phyloP scores from a whole-genome alignment of 495 filamentous ascomycete genomes.

The Aspergillus biplanus region DNA sequence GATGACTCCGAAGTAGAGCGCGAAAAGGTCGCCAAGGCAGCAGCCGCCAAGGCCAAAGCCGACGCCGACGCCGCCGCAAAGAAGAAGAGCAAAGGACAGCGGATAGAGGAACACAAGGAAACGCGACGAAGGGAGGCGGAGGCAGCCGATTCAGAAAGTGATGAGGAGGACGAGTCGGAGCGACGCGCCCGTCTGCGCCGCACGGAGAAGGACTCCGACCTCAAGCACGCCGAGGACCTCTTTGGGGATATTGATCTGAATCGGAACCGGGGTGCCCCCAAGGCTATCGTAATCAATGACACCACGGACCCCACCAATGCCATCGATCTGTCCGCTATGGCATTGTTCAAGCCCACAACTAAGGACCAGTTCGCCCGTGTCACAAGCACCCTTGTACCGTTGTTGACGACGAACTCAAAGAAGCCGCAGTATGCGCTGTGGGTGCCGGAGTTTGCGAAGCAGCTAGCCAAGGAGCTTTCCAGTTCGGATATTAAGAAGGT shows the following conservation, averaged over 20 bases:
- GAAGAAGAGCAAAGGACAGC: slow-evolving; percentile 88
- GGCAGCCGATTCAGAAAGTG: slow-evolving; percentile 57
- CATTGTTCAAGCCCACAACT: slow-evolving; percentile 85
- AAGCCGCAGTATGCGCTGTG: slow-evolving; percentile 89
- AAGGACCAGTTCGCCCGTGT: slow-evolving; percentile 82
- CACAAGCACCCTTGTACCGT: slow-evolving; percentile 72
- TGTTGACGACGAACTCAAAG: slow-evolving; percentile 74
- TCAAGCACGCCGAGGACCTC: slow-evolving; percentile 89
- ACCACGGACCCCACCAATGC: slow-evolving; percentile 71
- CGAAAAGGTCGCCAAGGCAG: slow-evolving; percentile 87
- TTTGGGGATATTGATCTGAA: slow-evolving; percentile 79
- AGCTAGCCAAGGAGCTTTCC: slow-evolving; percentile 82
- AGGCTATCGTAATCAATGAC: slow-evolving; percentile 68
- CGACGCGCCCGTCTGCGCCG: slow-evolving; percentile 71
- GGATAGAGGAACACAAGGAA: slow-evolving; percentile 75
- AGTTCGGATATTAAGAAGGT: slow-evolving; percentile 96
- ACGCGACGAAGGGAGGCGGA: slow-evolving; percentile 46
- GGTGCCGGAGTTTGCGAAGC: slow-evolving; percentile 87
- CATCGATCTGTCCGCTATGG: slow-evolving; percentile 76
- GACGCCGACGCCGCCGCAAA: slow-evolving; percentile 89
- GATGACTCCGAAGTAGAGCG: slow-evolving; percentile 97
- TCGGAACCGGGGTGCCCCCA: slow-evolving; percentile 61
- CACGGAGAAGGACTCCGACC: slow-evolving; percentile 85
- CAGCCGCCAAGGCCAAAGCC: slow-evolving; percentile 84
- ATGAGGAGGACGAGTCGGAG: slow-evolving; percentile 73